Percentiles rank a stretch among this genome's conserved stretches.
phyloP scores from a whole-genome alignment of 2,329 filamentous ascomycete species.

The Fusarium sp. region DNA sequence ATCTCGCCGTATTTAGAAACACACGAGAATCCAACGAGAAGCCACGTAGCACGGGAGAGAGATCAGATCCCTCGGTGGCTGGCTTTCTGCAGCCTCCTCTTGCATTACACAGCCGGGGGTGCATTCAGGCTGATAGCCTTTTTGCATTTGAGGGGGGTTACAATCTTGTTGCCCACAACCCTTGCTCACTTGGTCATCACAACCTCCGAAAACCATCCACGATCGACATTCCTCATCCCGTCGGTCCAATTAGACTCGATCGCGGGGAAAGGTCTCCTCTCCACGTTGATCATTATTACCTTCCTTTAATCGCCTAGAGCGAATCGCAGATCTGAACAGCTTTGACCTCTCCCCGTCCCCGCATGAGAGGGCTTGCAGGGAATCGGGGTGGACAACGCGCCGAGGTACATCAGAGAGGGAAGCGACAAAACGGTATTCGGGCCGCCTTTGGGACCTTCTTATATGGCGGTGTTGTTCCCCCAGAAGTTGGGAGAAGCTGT shows the following conservation, averaged over 20 bases:
- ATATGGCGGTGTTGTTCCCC: neutral
- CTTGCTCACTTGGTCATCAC: constrained; percentile 18
- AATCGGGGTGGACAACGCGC: neutral
- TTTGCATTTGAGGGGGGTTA: neutral
- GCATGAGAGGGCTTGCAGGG: constrained; percentile 19
- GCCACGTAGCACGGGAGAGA: neutral
- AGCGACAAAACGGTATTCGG: neutral
- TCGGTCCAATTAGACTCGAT: constrained; percentile 27
- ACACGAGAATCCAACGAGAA: neutral
- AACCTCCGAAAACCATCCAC: constrained; percentile 4
- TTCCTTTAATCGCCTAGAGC: constrained; percentile 34
- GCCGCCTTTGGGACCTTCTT: neutral
- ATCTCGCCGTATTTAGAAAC: neutral
- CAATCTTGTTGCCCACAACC: neutral
- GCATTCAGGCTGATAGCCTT: neutral
- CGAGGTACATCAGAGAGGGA: neutral
- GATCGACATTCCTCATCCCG: constrained; percentile 24
- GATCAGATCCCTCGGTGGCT: neutral
- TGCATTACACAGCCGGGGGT: neutral
- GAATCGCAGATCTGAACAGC: constrained; percentile 21
- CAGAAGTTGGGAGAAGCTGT: neutral
- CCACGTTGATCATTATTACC: constrained; percentile 20
- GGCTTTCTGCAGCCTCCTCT: neutral
- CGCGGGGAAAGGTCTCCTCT: constrained; percentile 23
- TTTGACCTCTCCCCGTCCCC: constrained; percentile 13